Evolutionary conservation across 169 alveolate species (phyloP).

Genomic region (Eimeria maxima): DNA sequence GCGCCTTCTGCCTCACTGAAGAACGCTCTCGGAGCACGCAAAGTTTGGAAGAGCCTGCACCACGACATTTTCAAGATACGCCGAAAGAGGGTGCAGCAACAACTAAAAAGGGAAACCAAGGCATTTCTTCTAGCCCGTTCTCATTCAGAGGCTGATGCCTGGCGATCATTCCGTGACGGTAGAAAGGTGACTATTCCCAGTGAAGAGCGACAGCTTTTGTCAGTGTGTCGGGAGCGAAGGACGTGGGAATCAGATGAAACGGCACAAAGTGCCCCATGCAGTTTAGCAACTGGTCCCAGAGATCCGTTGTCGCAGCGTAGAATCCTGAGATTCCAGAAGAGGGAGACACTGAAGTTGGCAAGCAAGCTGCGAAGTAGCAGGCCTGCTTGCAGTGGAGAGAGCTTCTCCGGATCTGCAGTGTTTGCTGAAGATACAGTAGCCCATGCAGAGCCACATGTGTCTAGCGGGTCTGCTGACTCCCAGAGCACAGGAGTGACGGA

Average conservation of each 20-base stretch:
- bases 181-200: background rate
- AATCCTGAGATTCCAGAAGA: constrained; percentile 28
- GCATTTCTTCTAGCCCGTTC: background rate
- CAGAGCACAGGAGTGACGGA: background rate
- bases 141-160: background rate
- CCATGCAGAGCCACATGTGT: background rate
- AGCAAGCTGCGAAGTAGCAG: background rate
- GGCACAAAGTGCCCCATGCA: background rate
- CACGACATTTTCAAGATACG: constrained; percentile 27
- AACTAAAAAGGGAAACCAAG: background rate
- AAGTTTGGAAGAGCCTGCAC: constrained; percentile 40
- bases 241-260: background rate
- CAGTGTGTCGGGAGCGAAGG: background rate
- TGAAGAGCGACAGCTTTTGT: background rate
- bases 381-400: constrained; percentile 4
- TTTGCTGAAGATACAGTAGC: constrained; percentile 1
- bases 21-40: constrained; percentile 2
- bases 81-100: background rate
- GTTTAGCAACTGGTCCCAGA: background rate
- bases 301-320: background rate
- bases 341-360: background rate
- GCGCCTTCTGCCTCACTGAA: constrained; percentile 26
- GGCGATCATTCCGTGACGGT: background rate
- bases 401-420: constrained; percentile 13
- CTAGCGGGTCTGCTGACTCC: background rate